Evolutionary conservation across 2,329 filamentous ascomycete genomes (phyloP).

Genomic region (Talaromyces sp.): DNA sequence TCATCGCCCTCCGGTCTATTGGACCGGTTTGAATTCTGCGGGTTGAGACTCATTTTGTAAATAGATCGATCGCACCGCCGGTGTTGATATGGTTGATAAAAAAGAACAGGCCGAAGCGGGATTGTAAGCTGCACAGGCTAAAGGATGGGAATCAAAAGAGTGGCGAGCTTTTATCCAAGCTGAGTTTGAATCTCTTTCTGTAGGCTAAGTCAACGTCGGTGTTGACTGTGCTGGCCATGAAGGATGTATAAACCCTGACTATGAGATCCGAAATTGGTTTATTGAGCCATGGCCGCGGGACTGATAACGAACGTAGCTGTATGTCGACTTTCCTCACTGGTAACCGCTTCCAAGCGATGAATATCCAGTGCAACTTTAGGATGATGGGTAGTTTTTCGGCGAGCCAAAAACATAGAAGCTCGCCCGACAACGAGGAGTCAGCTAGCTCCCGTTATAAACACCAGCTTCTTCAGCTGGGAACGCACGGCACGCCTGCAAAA

Average conservation of each 20-base stretch:
- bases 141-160: neutral
- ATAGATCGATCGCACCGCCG: neutral
- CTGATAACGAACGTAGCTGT: neutral
- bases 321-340: neutral
- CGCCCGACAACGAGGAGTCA: neutral
- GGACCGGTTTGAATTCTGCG: constrained; percentile 18
- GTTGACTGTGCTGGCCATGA: constrained; percentile 13
- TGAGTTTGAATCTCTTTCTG: constrained; percentile 4
- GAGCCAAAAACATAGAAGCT: neutral
- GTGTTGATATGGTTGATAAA: neutral
- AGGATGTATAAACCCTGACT: neutral
- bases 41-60: constrained; percentile 30
- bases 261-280: neutral
- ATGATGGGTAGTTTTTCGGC: neutral
- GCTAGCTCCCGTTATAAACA: neutral
- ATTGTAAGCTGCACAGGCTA: neutral
- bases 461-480: neutral
- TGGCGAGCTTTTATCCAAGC: neutral
- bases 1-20: constrained; percentile 15
- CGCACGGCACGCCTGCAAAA: neutral
- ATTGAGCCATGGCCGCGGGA: neutral
- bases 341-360: neutral
- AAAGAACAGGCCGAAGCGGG: neutral
- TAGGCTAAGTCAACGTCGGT: constrained; percentile 3
- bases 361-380: neutral